These are phyloP conservation scores for Nyssa sinensis DNA, from an alignment of 148 eudicot genomes.

Conservation along the genomic window DNA sequence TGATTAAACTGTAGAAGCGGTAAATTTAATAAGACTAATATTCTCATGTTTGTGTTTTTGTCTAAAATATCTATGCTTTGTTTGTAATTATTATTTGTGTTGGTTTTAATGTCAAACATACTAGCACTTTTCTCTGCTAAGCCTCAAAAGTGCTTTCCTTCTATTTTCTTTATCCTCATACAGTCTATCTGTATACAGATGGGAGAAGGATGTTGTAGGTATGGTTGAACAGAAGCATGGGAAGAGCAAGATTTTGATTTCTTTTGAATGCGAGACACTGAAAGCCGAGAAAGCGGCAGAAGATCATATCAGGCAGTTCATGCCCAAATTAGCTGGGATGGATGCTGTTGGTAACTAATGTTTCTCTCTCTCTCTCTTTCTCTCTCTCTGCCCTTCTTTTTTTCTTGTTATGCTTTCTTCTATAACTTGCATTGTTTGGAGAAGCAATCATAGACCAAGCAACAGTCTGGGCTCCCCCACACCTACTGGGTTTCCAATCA, in stretches of 20 bases:
- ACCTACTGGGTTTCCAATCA: neutral
- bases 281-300: slow-evolving; percentile 93
- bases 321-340: slow-evolving; percentile 93
- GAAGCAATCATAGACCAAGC: neutral
- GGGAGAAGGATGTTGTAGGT: slow-evolving; percentile 84
- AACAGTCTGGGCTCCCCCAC: neutral
- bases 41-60: neutral
- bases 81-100: neutral
- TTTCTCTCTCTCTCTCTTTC: neutral
- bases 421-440: neutral
- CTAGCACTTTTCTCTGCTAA: neutral
- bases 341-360: slow-evolving; percentile 85
- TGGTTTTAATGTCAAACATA: neutral
- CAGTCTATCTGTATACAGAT: slow-evolving; percentile 39
- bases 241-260: slow-evolving; percentile 53
- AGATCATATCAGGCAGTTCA: slow-evolving; percentile 78
- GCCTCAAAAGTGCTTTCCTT: neutral
- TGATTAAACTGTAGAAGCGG: neutral
- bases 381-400: neutral
- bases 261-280: slow-evolving; percentile 83
- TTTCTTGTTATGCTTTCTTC: neutral
- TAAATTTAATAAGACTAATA: neutral
- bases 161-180: neutral
- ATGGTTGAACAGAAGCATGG: slow-evolving; percentile 62
- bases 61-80: neutral